Base-by-base conservation (phyloP, 2,329 filamentous ascomycete species). In the Penicillium sp. region DNA sequence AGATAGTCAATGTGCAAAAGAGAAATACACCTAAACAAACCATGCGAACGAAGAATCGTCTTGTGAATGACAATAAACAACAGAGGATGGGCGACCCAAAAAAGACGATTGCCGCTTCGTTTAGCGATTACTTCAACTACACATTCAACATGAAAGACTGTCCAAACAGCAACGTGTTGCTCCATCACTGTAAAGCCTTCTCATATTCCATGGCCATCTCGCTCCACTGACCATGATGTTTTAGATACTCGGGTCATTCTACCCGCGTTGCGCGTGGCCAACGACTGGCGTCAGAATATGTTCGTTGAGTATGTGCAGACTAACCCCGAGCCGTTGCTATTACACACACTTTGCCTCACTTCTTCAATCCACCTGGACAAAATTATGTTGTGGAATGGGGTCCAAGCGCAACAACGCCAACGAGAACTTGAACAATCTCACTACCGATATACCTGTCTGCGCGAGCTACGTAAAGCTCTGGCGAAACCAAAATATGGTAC, bases 321-420 rank as follows among this genome's bases (percentile, higher is more conserved):
- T 9, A 46, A 30, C 7, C 45, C 50, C 20, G 26, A 52, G 14
- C 58, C 58, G 6, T 42, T 55, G 24, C 24, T 60, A 26, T 52
- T 60, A 11, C 35, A 60, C 23, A 28, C 57, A 18, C 26, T 51
- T 26, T 60, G 58, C 38, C 47, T 60, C 30, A 30, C 11, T 45
- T 40, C 56, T 20, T 55, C 58, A 4, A 52, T 60, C 14, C 51
- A 60, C 33, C 43, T 58, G 16, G 58, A 60, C 14, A 52, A 51
- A 45, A 33, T 56, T 26, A 42, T 33, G 28, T 11, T 56, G n/a
- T 53, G 50, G 48, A 49, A 47, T 23, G 54, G 58, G 11, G 14
- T 54, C 28, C 50, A 57, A 11, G 23, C 54, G 8, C 35, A 54
- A 23, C 24, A 20, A 28, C 28, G 12, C 8, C 24, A 46, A 21